These are phyloP conservation scores for Synchytrium microbalum DNA, from an alignment of 371 early-diverging fungal genomes.

Conservation along the genomic window DNA sequence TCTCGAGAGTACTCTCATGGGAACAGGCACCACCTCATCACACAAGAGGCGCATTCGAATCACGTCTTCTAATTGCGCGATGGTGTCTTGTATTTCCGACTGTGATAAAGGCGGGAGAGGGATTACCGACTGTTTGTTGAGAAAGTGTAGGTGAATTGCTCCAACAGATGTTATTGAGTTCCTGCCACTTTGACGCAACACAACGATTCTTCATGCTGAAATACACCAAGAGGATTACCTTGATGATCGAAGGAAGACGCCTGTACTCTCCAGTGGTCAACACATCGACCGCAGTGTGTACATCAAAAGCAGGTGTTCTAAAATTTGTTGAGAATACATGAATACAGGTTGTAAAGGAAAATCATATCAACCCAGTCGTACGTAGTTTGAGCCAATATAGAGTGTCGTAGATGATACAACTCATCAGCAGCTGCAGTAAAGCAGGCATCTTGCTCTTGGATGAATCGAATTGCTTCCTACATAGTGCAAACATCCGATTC, in stretches of 20 bases:
- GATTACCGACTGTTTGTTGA: constrained; percentile 15
- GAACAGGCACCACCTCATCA: constrained; percentile 24
- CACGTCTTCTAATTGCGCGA: constrained; percentile 15
- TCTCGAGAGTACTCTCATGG: constrained; percentile 18
- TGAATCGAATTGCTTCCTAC: constrained; percentile 19
- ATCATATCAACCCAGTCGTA: too few relatives aligned
- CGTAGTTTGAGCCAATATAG: neutral
- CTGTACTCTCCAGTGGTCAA: constrained; percentile 21
- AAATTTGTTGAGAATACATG: neutral
- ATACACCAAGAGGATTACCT: constrained; percentile 10
- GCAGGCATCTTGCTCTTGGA: constrained; percentile 20
- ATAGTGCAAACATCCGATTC: neutral
- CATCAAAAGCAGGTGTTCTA: constrained; percentile 26
- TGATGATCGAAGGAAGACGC: constrained; percentile 23
- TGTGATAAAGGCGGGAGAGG: constrained; percentile 18
- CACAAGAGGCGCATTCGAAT: constrained; percentile 21
- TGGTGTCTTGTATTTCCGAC: constrained; percentile 14
- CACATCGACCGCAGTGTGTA: constrained; percentile 29
- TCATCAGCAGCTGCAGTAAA: constrained; percentile 19
- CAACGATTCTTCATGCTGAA: constrained; percentile 7
- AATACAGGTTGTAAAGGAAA: too few relatives aligned
- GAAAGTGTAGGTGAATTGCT: too few relatives aligned
- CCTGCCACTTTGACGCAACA: too few relatives aligned
- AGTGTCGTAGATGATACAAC: neutral
- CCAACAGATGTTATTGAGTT: too few relatives aligned